These are phyloP conservation scores for Hibiscus syriacus DNA, from an alignment of 345 rosid genomes.

Conservation along the genomic window DNA sequence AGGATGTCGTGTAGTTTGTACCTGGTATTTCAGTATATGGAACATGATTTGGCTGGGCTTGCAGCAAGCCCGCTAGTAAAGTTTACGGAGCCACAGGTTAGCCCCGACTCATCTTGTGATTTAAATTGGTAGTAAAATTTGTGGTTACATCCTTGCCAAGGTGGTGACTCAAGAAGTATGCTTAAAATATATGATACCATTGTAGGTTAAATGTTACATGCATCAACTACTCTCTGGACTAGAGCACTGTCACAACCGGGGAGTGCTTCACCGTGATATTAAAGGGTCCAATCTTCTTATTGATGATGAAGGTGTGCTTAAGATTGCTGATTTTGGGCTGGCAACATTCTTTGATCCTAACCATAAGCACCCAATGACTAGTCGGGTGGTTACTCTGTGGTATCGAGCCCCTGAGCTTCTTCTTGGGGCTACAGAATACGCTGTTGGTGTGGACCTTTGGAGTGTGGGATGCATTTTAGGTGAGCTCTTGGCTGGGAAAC, in stretches of 20 bases:
- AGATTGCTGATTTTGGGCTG: too few species aligned
- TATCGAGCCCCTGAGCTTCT: too few species aligned
- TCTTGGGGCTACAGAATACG: conserved; percentile 79
- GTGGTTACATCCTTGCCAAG: not conserved
- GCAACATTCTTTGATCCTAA: too few species aligned
- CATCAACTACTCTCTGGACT: conserved; percentile 83
- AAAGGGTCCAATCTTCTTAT: too few species aligned
- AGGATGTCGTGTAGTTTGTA: too few species aligned
- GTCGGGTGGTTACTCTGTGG: too few species aligned
- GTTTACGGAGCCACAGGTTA: too few species aligned
- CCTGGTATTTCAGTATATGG: conserved; percentile 87
- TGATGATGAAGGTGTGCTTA: too few species aligned
- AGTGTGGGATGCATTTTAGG: conserved; percentile 96
- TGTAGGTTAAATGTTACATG: conserved; percentile 88
- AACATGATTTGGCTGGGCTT: conserved; percentile 92
- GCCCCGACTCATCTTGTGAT: conserved; percentile 2
- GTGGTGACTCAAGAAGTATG: not conserved
- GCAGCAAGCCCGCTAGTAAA: conserved; percentile 79
- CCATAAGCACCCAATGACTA: too few species aligned
- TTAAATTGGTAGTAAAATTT: not conserved
- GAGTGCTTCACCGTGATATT: conserved; percentile 95
- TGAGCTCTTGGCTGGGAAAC: conserved; percentile 83
- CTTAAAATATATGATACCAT: conserved; percentile 9
- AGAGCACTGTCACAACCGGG: conserved; percentile 79
- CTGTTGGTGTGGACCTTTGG: conserved; percentile 85